Evolutionary conservation across 164 flowering plant species (phyloP).

Genomic region (Aristolochia contorta): DNA sequence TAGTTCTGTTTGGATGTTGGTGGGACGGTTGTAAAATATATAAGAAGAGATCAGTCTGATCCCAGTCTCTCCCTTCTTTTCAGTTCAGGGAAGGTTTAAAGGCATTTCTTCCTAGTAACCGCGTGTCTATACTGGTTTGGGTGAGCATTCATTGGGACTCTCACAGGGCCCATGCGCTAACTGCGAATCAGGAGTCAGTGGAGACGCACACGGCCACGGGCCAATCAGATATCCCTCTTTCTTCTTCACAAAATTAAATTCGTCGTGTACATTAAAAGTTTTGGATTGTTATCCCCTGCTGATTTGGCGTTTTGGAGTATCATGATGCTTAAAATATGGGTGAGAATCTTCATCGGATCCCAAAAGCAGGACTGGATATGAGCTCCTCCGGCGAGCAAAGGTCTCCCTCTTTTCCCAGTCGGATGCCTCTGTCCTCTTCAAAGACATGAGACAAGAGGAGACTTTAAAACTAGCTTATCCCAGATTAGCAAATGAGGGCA

Average conservation of each 20-base stretch:
- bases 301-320: neutral
- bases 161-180: neutral
- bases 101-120: neutral
- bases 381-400: neutral
- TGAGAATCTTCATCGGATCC: neutral
- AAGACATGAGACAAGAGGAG: neutral
- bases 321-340: neutral
- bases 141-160: neutral
- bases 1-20: neutral
- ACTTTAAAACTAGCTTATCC: neutral
- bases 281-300: neutral
- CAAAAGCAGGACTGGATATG: neutral
- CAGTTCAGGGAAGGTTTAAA: no score
- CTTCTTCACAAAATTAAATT: neutral
- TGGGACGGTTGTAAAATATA: conserved; percentile 2
- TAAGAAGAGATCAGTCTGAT: no score
- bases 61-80: neutral
- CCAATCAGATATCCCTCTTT: neutral
- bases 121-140: neutral
- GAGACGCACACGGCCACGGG: neutral
- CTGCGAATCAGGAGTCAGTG: no score
- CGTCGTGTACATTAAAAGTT: neutral
- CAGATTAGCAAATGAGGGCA: neutral
- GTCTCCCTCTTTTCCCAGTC: neutral
- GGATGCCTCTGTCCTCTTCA: neutral